phyloP scores from a whole-genome alignment of 2,329 filamentous ascomycete species.

The Aspergillus carbonarius region DNA sequence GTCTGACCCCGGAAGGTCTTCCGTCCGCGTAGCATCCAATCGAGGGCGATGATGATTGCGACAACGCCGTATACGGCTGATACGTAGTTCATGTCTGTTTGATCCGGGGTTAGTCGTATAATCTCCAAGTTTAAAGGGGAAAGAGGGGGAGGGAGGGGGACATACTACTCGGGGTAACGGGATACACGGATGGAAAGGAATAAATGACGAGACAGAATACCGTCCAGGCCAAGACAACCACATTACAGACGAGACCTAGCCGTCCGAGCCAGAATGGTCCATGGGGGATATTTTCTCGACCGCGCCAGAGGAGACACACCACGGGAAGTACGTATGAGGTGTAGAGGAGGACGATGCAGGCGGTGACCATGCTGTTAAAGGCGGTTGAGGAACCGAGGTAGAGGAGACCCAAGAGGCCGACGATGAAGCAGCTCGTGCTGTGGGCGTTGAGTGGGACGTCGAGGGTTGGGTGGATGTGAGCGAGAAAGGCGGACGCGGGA shows the following conservation, averaged over 20 bases:
- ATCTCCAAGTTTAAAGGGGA: background rate
- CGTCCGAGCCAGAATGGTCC: constrained; percentile 49
- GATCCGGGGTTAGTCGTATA: background rate
- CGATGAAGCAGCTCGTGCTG: constrained; percentile 44
- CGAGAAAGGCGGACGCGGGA: constrained; percentile 44
- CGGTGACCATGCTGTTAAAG: constrained; percentile 45
- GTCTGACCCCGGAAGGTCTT: constrained; percentile 28
- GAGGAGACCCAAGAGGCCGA: constrained; percentile 48
- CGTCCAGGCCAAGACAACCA: constrained; percentile 47
- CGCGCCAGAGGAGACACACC: constrained; percentile 44
- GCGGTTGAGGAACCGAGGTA: constrained; percentile 47
- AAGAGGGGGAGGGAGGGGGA: constrained; percentile 3
- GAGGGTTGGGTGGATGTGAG: constrained; percentile 40
- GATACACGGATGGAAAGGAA: constrained; percentile 35
- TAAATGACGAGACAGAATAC: constrained; percentile 36
- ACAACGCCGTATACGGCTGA: constrained; percentile 31
- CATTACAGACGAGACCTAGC: constrained; percentile 43
- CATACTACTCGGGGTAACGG: constrained; percentile 32
- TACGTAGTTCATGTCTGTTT: constrained; percentile 40
- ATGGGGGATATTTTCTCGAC: constrained; percentile 43
- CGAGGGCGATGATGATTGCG: constrained; percentile 29
- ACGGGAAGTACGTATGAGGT: constrained; percentile 50
- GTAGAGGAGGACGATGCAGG: constrained; percentile 51
- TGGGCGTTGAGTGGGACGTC: constrained; percentile 50
- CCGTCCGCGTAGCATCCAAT: constrained; percentile 33